Percentiles rank a stretch among this genome's conserved stretches.
Evolutionary conservation across 164 flowering plant genomes (phyloP).

Genomic region (Liquidambar formosana): DNA sequence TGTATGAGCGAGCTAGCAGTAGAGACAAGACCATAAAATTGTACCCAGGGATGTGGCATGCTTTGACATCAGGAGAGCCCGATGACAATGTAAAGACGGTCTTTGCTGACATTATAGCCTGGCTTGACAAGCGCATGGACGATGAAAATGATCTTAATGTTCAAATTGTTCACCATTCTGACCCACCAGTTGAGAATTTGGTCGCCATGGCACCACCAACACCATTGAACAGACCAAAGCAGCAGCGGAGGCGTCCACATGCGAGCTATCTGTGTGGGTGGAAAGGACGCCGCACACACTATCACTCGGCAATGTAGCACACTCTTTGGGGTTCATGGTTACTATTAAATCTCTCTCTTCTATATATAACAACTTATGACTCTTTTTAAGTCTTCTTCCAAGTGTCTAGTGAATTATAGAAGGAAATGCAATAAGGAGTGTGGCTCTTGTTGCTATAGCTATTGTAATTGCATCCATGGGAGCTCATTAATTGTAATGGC

Average conservation of each 20-base stretch:
- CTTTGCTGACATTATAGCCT: constrained; percentile 68
- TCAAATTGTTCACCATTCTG: not conserved
- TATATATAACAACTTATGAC: no score
- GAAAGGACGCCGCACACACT: constrained; percentile 56
- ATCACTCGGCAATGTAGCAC: constrained; percentile 64
- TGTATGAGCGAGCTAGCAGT: constrained; percentile 77
- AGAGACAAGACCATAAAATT: constrained; percentile 78
- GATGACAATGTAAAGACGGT: constrained; percentile 75
- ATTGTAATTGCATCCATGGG: no score
- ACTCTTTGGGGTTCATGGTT: not conserved
- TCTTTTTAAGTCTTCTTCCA: no score
- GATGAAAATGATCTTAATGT: constrained; percentile 6
- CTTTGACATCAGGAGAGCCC: constrained; percentile 83
- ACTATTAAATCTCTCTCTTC: no score
- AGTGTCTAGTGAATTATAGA: no score
- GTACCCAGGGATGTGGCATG: constrained; percentile 98
- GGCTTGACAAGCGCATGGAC: constrained; percentile 67
- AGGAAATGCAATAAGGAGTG: no score
- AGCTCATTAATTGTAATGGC: no score
- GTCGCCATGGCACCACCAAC: constrained; percentile 1
- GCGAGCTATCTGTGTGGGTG: constrained; percentile 60
- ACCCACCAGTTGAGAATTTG: constrained; percentile 3
- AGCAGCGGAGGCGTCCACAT: constrained; percentile 8
- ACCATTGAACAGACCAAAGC: not conserved
- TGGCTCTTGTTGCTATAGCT: no score